Conservation (phyloP, 2,329 filamentous ascomycete species). For the Ambrosiella beaveri region DNA sequence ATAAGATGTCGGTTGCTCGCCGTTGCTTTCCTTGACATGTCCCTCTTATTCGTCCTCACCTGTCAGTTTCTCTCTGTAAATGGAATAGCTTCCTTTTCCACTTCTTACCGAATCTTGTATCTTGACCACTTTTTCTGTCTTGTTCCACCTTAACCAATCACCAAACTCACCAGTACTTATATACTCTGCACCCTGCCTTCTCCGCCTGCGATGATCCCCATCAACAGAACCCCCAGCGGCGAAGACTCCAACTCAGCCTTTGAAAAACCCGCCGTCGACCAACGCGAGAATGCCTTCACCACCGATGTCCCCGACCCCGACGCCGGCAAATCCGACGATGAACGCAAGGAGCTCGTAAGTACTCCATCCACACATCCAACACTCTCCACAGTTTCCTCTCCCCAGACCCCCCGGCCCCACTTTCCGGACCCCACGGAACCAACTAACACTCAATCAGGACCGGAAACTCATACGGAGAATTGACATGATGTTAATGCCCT, state of each 20-base stretch:
- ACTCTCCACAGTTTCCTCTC: neutral
- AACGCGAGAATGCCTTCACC: slow-evolving; percentile 4
- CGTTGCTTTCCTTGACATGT: no score
- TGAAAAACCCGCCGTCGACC: slow-evolving; percentile 6
- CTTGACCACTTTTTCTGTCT: no score
- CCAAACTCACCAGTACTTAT: neutral
- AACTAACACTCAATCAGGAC: slow-evolving; percentile 28
- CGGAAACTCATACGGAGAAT: slow-evolving; percentile 44
- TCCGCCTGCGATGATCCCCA: neutral
- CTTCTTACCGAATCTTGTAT: no score
- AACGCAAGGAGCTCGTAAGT: slow-evolving; percentile 42
- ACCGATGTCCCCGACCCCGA: slow-evolving; percentile 27
- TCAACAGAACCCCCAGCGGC: slow-evolving; percentile 7
- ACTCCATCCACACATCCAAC: neutral
- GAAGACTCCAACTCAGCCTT: slow-evolving; percentile 9
- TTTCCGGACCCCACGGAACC: neutral
- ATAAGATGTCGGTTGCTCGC: no score
- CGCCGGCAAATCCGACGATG: slow-evolving; percentile 44
- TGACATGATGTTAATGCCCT: slow-evolving; percentile 43
- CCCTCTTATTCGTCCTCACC: no score
- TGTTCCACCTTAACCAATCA: neutral
- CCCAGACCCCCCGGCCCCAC: neutral
- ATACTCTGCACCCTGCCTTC: neutral
- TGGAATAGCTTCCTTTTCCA: no score
- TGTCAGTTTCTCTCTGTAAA: no score